phyloP scores from a whole-genome alignment of 768 basidiomycete species.

The Butyriboletus loyo region DNA sequence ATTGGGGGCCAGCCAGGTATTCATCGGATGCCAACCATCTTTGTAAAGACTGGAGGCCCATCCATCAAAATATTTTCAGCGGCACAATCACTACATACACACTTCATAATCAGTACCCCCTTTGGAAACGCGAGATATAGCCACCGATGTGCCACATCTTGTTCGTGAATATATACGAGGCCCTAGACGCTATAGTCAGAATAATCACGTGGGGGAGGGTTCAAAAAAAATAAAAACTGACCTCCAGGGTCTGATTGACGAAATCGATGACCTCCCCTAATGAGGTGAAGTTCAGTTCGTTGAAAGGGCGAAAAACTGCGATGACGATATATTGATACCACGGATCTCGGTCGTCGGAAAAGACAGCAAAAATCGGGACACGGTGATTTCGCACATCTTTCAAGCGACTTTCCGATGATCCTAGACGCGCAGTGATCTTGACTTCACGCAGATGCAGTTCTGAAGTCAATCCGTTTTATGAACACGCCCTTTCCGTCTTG shows the following conservation, averaged over 20 bases:
- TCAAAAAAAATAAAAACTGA: background rate
- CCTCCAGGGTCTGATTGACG: conserved; percentile 27
- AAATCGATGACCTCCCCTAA: conserved; percentile 30
- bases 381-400: conserved; percentile 20
- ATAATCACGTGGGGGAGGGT: too few species aligned
- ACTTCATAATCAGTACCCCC: background rate
- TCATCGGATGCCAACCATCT: conserved; percentile 25
- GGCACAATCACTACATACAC: conserved; percentile 24
- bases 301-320: too few species aligned
- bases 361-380: conserved; percentile 16
- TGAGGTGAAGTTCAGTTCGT: conserved; percentile 19
- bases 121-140: background rate
- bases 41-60: too few species aligned
- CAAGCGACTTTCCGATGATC: too few species aligned
- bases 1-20: conserved; percentile 9
- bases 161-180: conserved; percentile 35
- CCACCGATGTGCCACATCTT: conserved; percentile 36
- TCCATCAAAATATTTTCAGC: conserved; percentile 34
- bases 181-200: conserved; percentile 23
- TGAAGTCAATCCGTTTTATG: conserved; percentile 8
- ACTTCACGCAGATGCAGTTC: conserved; percentile 2
- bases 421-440: background rate
- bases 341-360: conserved; percentile 10
- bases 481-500: conserved; percentile 3
- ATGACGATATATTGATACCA: conserved; percentile 17